These are phyloP conservation scores for Nannochloropsis oceanica DNA, from an alignment of 108 stramenopile genomes.

Conservation along the genomic window DNA sequence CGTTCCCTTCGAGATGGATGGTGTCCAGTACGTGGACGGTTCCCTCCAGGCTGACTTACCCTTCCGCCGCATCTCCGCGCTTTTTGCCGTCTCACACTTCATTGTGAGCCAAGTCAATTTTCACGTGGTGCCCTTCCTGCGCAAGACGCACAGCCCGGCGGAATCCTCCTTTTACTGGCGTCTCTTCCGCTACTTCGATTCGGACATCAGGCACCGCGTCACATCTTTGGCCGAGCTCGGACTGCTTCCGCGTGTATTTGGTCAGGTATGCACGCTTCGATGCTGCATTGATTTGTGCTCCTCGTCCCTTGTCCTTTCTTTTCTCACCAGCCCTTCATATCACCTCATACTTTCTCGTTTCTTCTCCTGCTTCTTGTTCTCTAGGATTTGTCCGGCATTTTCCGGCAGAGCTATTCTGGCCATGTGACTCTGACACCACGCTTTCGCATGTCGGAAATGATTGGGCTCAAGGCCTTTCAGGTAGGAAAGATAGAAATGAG, in stretches of 20 bases:
- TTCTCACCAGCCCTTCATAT: too few relatives aligned
- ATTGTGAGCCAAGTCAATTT: constrained; percentile 89
- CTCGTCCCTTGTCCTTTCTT: not conserved
- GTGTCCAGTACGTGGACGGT: constrained; percentile 71
- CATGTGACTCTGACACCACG: constrained; percentile 44
- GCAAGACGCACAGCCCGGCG: not conserved
- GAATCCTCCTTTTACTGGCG: constrained; percentile 47
- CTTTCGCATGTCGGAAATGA: constrained; percentile 41
- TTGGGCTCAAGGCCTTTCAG: constrained; percentile 60
- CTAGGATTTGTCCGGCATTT: constrained; percentile 66
- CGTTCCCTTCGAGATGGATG: constrained; percentile 78
- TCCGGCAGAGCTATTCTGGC: constrained; percentile 81
- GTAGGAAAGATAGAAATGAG: not conserved
- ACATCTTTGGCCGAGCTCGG: constrained; percentile 61
- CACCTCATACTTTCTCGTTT: not conserved
- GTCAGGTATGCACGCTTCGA: constrained; percentile 9
- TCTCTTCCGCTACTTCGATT: constrained; percentile 60
- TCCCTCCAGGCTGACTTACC: constrained; percentile 91
- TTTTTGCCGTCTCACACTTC: constrained; percentile 98
- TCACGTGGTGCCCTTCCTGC: constrained; percentile 70
- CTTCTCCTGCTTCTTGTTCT: not conserved
- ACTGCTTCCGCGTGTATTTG: constrained; percentile 68
- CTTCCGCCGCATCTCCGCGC: constrained; percentile 90
- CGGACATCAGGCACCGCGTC: constrained; percentile 62
- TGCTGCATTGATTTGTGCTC: not conserved